Evolutionary conservation across 2,329 filamentous ascomycete species (phyloP).

Genomic region (Fusarium goolgardi): DNA sequence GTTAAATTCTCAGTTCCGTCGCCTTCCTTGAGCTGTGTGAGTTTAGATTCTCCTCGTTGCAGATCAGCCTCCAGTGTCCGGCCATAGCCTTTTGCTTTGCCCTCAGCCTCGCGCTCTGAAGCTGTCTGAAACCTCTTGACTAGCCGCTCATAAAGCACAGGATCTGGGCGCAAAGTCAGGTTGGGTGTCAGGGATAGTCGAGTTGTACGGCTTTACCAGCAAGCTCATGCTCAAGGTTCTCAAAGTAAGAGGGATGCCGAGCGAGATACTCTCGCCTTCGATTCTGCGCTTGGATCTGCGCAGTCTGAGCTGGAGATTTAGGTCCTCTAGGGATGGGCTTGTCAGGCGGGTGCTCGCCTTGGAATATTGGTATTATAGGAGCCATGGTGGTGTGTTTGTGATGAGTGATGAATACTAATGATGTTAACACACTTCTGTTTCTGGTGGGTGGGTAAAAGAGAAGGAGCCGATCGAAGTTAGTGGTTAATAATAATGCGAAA

Average conservation of each 20-base stretch:
- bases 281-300: conserved; percentile 74
- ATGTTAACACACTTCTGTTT: not conserved
- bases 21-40: conserved; percentile 62
- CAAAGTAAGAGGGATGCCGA: conserved; percentile 78
- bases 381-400: conserved; percentile 23
- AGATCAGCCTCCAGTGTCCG: conserved; percentile 83
- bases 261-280: conserved; percentile 81
- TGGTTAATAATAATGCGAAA: not conserved
- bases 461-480: not conserved
- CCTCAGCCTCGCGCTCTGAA: conserved; percentile 78
- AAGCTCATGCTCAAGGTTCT: conserved; percentile 65
- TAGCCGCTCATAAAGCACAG: conserved; percentile 83
- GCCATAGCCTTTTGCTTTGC: conserved; percentile 79
- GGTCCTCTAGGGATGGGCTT: conserved; percentile 59
- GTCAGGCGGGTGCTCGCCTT: conserved; percentile 31
- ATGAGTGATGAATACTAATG: not conserved
- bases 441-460: not conserved
- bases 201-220: conserved; percentile 54
- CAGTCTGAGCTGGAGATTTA: conserved; percentile 55
- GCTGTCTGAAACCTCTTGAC: conserved; percentile 81
- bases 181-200: not conserved
- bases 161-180: conserved; percentile 63
- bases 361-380: conserved; percentile 26
- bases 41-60: conserved; percentile 78
- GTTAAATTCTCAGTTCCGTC: conserved; percentile 15